Conservation (phyloP, 2,329 filamentous ascomycete genomes). For the Hymenoscyphus repandus region DNA sequence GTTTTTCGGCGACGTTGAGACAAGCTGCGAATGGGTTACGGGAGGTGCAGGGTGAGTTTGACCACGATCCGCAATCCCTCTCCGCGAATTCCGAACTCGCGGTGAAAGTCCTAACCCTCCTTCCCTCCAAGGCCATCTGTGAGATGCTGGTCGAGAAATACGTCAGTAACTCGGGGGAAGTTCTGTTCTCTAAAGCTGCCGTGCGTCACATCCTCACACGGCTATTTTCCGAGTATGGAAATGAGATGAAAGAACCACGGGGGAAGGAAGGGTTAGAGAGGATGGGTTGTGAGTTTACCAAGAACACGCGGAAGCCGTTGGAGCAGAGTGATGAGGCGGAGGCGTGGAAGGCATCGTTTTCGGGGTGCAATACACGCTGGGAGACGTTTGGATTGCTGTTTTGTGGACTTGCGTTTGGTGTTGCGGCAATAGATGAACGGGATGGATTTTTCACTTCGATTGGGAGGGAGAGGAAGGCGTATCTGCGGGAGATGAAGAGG, state of each 20-base stretch:
- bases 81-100: slow-evolving; percentile 4
- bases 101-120: slow-evolving; percentile 4
- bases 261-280: slow-evolving; percentile 2
- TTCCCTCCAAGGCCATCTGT: slow-evolving; percentile 7
- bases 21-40: slow-evolving; percentile 2
- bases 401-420: slow-evolving; percentile 5
- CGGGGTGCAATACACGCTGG: slow-evolving; percentile 15
- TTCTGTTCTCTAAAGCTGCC: slow-evolving; percentile 7
- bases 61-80: neutral
- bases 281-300: slow-evolving; percentile 9
- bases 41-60: slow-evolving; percentile 3
- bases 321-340: slow-evolving; percentile 3
- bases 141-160: slow-evolving; percentile 5
- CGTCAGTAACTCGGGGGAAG: slow-evolving; percentile 2
- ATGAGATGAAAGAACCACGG: slow-evolving; percentile 3
- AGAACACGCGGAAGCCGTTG: neutral
- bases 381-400: slow-evolving; percentile 16
- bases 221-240: slow-evolving; percentile 7
- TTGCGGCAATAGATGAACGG: slow-evolving; percentile 4
- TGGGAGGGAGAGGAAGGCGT: neutral
- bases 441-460: slow-evolving; percentile 7
- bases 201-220: slow-evolving; percentile 5
- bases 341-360: slow-evolving; percentile 13
- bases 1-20: slow-evolving; percentile 12
- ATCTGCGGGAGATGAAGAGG: slow-evolving; percentile 9